Evolutionary conservation across 1,139 yeast species (phyloP), one percentile per base, ranked within the genome.

Genomic region (Zygoascus meyerae): DNA sequence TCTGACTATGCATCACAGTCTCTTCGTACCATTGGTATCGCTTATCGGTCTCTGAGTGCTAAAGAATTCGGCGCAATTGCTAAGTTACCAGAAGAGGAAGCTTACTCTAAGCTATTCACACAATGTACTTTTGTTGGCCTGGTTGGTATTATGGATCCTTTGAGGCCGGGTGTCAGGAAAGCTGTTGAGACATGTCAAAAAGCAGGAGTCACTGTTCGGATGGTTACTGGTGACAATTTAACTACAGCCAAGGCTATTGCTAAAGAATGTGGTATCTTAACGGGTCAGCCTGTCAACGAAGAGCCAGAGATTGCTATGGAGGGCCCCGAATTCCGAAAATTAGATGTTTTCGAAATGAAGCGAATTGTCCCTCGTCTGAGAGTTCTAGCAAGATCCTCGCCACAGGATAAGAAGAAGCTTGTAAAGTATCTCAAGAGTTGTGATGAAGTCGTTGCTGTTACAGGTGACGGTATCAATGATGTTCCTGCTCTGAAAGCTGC

Each of bases 151-250:
- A 92, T 86, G 70, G 98, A 92, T 69, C 98, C 98, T 1, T 73
- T 92, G 53, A 81, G 97, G 57, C 78, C 77, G 8, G 97, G 97
- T 52, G 97, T 92, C n/a, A 76, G 81, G 26, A 81, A 83, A 47
- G 95, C 98, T 1, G 96, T 92, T 16, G 72, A 74, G 32, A 83
- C 83, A 61, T 92, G 98, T 69, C 82, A 80, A 57, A 72, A 72
- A 36, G 97, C 98, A 0, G 97, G 98, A 48, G 97, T 92, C 14
- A 78, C 83, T 28, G 97, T 92, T 26, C 77, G 97, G 58, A 92
- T 92, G 98, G 97, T 92, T 44, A 92, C 98, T 18, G 98, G 98
- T 66, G 98, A 92, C 65, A 90, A 90, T 62, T 64, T 90, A 51
- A 71, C 79, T 44, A 92, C 98, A 5, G 98, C 98, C 6, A 79